Evolutionary conservation across 2,329 filamentous ascomycete genomes (phyloP).

Genomic region (Talaromyces sp.): DNA sequence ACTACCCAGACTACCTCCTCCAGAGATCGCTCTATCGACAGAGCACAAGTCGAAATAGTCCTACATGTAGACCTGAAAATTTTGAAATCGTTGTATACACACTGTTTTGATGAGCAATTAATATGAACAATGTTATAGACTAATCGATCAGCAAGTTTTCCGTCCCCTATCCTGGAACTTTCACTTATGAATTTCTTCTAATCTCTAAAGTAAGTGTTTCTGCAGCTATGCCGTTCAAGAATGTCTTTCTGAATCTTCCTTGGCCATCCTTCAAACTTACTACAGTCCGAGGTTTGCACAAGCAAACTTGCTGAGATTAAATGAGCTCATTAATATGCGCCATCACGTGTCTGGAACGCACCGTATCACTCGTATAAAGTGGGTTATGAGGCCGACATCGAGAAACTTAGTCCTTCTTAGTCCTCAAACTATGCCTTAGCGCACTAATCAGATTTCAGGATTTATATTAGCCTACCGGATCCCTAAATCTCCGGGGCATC

Average conservation of each 20-base stretch:
- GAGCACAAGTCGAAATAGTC: background rate
- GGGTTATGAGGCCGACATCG: background rate
- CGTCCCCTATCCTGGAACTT: no score
- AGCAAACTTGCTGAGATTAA: background rate
- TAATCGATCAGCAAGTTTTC: no score
- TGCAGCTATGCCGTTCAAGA: background rate
- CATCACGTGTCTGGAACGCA: background rate
- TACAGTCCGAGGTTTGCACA: background rate
- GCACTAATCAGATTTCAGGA: background rate
- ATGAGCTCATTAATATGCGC: background rate
- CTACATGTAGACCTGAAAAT: background rate
- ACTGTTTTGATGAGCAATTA: background rate
- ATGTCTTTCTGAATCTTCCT: background rate
- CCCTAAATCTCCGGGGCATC: background rate
- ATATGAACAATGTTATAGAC: background rate
- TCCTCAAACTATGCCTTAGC: background rate
- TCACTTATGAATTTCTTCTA: no score
- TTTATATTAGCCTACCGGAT: background rate
- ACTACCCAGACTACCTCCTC: background rate
- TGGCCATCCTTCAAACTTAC: background rate
- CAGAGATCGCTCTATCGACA: background rate
- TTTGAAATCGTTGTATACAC: background rate
- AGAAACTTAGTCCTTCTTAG: background rate
- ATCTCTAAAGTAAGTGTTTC: background rate
- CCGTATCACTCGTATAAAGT: conserved; percentile 8